phyloP scores from a whole-genome alignment of 1,139 yeast genomes.

The Hansenula lynferdii region DNA sequence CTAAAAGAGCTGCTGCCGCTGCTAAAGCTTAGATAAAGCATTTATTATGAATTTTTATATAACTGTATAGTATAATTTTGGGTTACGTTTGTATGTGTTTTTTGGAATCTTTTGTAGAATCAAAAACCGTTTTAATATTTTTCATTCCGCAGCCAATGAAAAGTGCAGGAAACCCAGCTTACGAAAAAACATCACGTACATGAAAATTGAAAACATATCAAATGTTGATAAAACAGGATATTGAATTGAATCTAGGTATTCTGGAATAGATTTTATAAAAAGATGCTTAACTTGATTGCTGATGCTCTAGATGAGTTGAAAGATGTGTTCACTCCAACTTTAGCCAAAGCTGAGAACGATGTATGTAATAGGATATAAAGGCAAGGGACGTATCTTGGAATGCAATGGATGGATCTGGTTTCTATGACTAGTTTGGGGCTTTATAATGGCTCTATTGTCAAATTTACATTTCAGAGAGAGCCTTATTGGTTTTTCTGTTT shows the following conservation, averaged over 20 bases:
- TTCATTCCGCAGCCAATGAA: constrained; percentile 19
- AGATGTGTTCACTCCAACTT: constrained; percentile 76
- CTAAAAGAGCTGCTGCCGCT: constrained; percentile 38
- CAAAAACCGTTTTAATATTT: too few species aligned
- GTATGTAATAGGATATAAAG: too few species aligned
- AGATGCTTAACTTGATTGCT: constrained; percentile 54
- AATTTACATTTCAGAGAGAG: too few species aligned
- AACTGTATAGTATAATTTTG: neutral
- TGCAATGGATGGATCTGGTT: too few species aligned
- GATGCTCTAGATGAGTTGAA: constrained; percentile 62
- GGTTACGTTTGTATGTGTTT: neutral
- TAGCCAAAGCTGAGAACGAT: constrained; percentile 69
- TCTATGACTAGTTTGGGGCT: too few species aligned
- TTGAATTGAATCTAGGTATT: neutral
- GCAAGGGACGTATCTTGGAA: too few species aligned
- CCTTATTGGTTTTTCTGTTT: too few species aligned
- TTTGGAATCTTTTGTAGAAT: too few species aligned
- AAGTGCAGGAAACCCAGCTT: constrained; percentile 5
- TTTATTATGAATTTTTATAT: neutral
- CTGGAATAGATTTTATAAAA: constrained; percentile 23
- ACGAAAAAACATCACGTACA: constrained; percentile 3
- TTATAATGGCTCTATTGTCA: too few species aligned
- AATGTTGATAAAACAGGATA: neutral
- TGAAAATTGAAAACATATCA: neutral
- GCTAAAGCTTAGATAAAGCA: constrained; percentile 5